phyloP scores from a whole-genome alignment of 176 grass and related monocot species.

The Otatea glauca region DNA sequence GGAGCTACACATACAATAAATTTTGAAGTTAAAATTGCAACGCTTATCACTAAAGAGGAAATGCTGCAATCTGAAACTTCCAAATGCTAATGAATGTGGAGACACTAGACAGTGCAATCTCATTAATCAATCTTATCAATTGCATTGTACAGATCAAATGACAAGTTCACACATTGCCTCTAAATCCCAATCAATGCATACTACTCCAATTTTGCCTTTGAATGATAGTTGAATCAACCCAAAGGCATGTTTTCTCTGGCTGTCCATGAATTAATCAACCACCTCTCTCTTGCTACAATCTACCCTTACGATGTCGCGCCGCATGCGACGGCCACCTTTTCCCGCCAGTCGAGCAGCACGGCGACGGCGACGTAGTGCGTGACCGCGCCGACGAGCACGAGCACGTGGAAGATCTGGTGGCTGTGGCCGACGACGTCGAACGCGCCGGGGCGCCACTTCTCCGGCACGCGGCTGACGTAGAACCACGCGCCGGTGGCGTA shows the following conservation, averaged over 20 bases:
- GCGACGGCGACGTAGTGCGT: constrained; percentile 73
- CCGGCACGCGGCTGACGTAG: constrained; percentile 87
- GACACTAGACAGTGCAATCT: neutral
- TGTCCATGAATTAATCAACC: neutral
- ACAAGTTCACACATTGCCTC: neutral
- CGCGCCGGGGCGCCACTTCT: constrained; percentile 76
- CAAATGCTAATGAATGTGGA: neutral
- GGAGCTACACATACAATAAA: neutral
- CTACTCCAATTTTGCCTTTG: neutral
- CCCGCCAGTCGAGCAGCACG: constrained; percentile 71
- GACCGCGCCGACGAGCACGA: constrained; percentile 75
- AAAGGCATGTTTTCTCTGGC: neutral
- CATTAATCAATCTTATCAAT: neutral
- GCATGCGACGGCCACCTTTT: constrained; percentile 54
- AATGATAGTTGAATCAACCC: constrained; percentile 27
- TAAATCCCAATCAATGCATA: constrained; percentile 14
- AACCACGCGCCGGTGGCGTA: constrained; percentile 68
- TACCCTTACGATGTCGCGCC: constrained; percentile 10
- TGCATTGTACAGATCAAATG: neutral
- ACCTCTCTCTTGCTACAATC: neutral
- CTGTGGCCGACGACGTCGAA: constrained; percentile 88
- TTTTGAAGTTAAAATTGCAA: neutral
- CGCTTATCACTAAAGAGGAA: neutral
- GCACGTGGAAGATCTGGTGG: constrained; percentile 96
- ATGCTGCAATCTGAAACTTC: neutral